Base-by-base conservation (phyloP, 1,284 basidiomycete genomes). In the Baeospora myosura region DNA sequence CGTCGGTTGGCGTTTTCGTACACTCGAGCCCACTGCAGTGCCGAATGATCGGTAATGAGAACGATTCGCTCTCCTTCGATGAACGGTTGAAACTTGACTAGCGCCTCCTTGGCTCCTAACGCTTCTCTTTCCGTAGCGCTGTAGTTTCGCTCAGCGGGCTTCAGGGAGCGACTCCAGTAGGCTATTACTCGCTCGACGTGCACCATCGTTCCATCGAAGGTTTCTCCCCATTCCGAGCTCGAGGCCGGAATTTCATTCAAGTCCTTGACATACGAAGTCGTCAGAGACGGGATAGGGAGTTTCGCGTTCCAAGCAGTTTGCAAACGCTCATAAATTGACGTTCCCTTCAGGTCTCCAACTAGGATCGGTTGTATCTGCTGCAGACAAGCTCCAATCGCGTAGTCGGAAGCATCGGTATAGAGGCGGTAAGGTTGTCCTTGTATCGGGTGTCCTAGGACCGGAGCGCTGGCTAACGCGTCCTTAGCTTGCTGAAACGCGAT, bases 361-460 rank as follows among this genome's bases (percentile, higher is more conserved):
- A 5, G 3, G 3, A 69, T 63, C 0, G 55, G 53, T 43, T 68
- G 65, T 3, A 66, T 53, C 43, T 68, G 66, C 31, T 68, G 65
- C 7, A 68, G 44, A 2, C 50, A 52, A 1, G 49, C 47, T 1
- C 50, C 63, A 4, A 65, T 17, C 0, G 54, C 64, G 7, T 48
- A 45, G 36, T 64, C 64, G 11, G 52, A 66, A 8, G 66, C 62
- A 41, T 68, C 65, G 0, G 60, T 60, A 39, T 67, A 68, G 0
- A 68, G 29, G 5, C 61, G 39, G 41, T 65, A 16, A 8, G 8
- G 7, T 4, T 2, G n/a, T 1, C 36, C 39, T 18, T 14, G 8
- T 8, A 45, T 29, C 8, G 26, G 40, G 12, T 45, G 35, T 22
- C 21, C 32, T 14, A 42, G 29, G 4, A 42, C 31, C 11, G 40